Evolutionary conservation across 257 asterid genomes (phyloP), one percentile per base, ranked within the genome.

Genomic region (Solanum pinnatisectum): DNA sequence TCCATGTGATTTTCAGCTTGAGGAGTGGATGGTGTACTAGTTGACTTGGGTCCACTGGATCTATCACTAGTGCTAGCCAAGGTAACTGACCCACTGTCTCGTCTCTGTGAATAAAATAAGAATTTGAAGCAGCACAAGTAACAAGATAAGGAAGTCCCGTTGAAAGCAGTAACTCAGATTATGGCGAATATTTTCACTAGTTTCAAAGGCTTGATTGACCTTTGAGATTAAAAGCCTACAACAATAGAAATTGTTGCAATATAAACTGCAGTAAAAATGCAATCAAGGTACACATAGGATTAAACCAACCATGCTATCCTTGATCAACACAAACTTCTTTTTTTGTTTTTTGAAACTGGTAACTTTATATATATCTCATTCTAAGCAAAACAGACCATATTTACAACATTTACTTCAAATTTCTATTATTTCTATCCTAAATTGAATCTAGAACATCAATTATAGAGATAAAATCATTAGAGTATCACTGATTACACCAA

Each of bases 11-110:
- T 96, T 89, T 93, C 98, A 86, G 95, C 98, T 92, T 92, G 96
- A 90, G 99, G 98, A 73, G 98, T 97, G 87, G 99, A 96, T 85
- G 98, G 96, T 85, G 91, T 92, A 90, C 98, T 94, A 4, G 92
- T 90, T 70, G 99, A 95, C 91, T 96, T 96, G 89, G 94, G 88
- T 78, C 99, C 99, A 93, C 98, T 94, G 44, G 99, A 97, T 93
- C 91, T 97, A 83, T 95, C 99, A 89, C 99, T 97, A 52, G 95
- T 93, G 94, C 98, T 96, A 65, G 94, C 95, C 91, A 97, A 91
- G 86, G 95, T 89, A 84, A 98, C 99, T 37, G 77, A 46, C 85
- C 96, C 98, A 87, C 93, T 90, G 85, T 97, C 99, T 89, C 98
- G 95, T 92, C 94, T 97, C 99, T 97, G 91, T 83, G 18, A 49